Evolutionary conservation across 2,329 filamentous ascomycete species (phyloP).

Genomic region (Escovopsis weberi): DNA sequence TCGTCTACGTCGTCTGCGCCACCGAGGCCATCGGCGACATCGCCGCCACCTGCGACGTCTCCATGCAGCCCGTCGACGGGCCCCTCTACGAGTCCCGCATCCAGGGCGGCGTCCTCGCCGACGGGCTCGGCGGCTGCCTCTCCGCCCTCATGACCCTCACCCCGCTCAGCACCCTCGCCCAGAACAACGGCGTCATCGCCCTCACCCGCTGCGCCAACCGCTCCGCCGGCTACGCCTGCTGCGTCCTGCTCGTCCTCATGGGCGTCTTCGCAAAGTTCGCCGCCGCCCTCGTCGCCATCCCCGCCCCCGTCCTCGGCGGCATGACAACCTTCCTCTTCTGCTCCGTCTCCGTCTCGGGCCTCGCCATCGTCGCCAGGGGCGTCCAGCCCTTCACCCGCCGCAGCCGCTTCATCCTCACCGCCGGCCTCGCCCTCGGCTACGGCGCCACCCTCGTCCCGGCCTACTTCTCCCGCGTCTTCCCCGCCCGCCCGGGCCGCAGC

Average conservation of each 20-base stretch:
- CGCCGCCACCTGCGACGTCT: constrained; percentile 70
- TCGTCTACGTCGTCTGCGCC: constrained; percentile 56
- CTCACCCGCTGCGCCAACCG: constrained; percentile 71
- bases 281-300: constrained; percentile 64
- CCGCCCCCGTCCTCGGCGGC: constrained; percentile 48
- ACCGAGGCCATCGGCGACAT: constrained; percentile 73
- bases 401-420: constrained; percentile 70
- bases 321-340: constrained; percentile 74
- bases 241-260: constrained; percentile 64
- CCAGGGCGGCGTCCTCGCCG: constrained; percentile 64
- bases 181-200: constrained; percentile 76
- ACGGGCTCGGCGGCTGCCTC: constrained; percentile 61
- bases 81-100: constrained; percentile 59
- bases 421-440: constrained; percentile 58
- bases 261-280: constrained; percentile 76
- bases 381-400: constrained; percentile 57
- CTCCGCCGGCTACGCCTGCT: constrained; percentile 65
- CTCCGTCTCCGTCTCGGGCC: constrained; percentile 61
- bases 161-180: constrained; percentile 66
- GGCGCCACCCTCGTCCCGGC: constrained; percentile 50
- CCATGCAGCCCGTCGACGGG: constrained; percentile 59
- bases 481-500: constrained; percentile 53
- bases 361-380: constrained; percentile 56
- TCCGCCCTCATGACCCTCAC: constrained; percentile 67
- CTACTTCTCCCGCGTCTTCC: constrained; percentile 57